Base-by-base conservation (phyloP, 129 eudicot species). In the Tanacetum coccineum region DNA sequence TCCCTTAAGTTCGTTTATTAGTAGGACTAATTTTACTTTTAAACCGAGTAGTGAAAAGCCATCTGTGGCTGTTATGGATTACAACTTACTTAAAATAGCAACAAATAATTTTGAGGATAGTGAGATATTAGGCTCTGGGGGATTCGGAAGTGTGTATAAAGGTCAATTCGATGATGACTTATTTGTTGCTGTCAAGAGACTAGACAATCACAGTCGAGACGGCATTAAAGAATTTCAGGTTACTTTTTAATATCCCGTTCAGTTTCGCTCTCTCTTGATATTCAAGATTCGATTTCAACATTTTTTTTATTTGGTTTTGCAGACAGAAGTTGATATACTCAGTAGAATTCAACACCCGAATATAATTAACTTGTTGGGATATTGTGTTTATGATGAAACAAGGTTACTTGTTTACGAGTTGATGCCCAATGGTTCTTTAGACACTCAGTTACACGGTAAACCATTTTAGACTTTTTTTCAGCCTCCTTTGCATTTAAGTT, bases 301-400 rank as follows among this genome's bases (percentile, higher is more conserved):
- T 13, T 26, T 42, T 52, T 66, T 17, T 45, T 51, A 72, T 66
- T 72, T 10, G 61, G 32, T 36, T 76, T 73, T 87, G 84, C 85
- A 93, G 98, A 93, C 86, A 75, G 98, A 93, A 82, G 75, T 88
- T 26, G 87, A 82, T 56, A 79, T 79, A 81, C 73, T 93, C 83
- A 86, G 95, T 83, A 89, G 70, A 82, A 81, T 93, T 81, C 96
- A 76, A 39, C 98, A 93, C 78, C 98, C 90, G 28, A 88, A 92
- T 59, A 75, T 92, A 70, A 84, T 88, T 47, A 80, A 85, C 32
- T 87, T 92, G 50, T 70, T 86, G 74, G 98, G 98, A 48, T 86
- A 84, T 64, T 84, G 95, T 68, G 81, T 82, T 62, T 83, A 88
- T 55, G 84, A 80, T 11, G 91, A 88, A 49, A 71, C 79, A 2